Base-by-base conservation (phyloP, 352 stramenopile genomes). In the Pythium guiyangense region DNA sequence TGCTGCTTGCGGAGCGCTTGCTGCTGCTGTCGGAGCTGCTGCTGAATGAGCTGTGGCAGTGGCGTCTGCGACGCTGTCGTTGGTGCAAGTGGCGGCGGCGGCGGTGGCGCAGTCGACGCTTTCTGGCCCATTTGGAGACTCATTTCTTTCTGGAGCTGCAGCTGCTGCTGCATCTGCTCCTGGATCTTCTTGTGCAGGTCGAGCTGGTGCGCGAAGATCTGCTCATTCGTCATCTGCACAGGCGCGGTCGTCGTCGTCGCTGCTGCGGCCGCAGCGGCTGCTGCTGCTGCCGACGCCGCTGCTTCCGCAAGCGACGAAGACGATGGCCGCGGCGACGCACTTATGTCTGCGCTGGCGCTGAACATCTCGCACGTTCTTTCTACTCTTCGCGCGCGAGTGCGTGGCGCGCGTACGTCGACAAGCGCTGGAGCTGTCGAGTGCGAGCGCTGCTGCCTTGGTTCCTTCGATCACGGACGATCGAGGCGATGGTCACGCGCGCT, bases 131-230 rank as follows among this genome's bases (percentile, higher is more conserved):
- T 67, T 62, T 91, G 78, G 59, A 86, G 59, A 58, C 74, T 91
- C 78, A 93, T 90, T 67, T 93, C 83, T 73, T 88, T 88, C 59
- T 93, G 83, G 34, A 91, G 59, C 62, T 91, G 78, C 77, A 93
- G 84, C 57, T 93, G 83, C 59, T 91, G 59, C 65, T 91, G 78
- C 80, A 93, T 93, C 61, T 93, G 83, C 59, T 91, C 75, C 71
- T 93, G 83, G 47, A 93, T 93, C 57, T 86, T 82, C 60, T 86
- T 81, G 71, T 93, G 83, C 66, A 93, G 52, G 51, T 90, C 70
- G 57, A 93, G 69, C 67, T 93, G 83, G 54, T 90, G 83, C 60
- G 80, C 77, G 12, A 93, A 69, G 44, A 91, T 57, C 71, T 93
- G 79, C 64, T 90, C 79, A 59, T 88, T 78, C 45, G 69, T 90